Conservation (phyloP, 2,329 filamentous ascomycete species). For the Pezizomycotina sp. region DNA sequence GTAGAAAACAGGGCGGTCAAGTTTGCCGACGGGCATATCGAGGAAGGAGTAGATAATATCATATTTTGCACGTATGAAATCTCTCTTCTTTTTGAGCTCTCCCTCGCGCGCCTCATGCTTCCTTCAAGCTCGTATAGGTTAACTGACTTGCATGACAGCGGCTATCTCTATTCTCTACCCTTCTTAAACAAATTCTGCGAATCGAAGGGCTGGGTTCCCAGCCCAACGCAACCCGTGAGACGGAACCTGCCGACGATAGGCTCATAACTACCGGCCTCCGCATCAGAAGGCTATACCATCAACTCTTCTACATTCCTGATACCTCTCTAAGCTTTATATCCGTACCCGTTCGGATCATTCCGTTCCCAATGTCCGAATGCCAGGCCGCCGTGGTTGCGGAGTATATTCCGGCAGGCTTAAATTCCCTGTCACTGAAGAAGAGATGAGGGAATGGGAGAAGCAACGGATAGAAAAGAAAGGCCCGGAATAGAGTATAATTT, state of each 20-base stretch:
- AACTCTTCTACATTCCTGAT: slow-evolving; percentile 58
- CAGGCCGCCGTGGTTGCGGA: slow-evolving; percentile 64
- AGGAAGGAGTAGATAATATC: slow-evolving; percentile 54
- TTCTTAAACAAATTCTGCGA: slow-evolving; percentile 38
- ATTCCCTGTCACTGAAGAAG: slow-evolving; percentile 43
- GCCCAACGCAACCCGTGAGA: too few species aligned
- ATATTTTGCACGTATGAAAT: slow-evolving; percentile 53
- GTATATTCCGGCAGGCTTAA: slow-evolving; percentile 56
- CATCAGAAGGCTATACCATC: slow-evolving; percentile 57
- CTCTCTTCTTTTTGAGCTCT: neutral
- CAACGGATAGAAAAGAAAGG: slow-evolving; percentile 40
- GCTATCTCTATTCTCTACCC: slow-evolving; percentile 71
- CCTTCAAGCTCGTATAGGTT: neutral
- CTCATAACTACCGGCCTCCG: slow-evolving; percentile 52
- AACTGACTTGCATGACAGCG: slow-evolving; percentile 27
- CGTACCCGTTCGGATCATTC: slow-evolving; percentile 69
- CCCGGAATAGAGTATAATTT: slow-evolving; percentile 35
- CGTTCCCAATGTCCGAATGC: slow-evolving; percentile 63
- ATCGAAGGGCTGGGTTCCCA: slow-evolving; percentile 28
- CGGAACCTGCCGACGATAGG: too few species aligned
- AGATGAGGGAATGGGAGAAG: slow-evolving; percentile 56
- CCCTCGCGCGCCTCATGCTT: neutral
- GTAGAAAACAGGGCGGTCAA: slow-evolving; percentile 42
- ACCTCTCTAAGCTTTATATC: slow-evolving; percentile 65
- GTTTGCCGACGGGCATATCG: slow-evolving; percentile 49